Evolutionary conservation across 345 rosid species (phyloP).

Genomic region (Lepidium africanum): DNA sequence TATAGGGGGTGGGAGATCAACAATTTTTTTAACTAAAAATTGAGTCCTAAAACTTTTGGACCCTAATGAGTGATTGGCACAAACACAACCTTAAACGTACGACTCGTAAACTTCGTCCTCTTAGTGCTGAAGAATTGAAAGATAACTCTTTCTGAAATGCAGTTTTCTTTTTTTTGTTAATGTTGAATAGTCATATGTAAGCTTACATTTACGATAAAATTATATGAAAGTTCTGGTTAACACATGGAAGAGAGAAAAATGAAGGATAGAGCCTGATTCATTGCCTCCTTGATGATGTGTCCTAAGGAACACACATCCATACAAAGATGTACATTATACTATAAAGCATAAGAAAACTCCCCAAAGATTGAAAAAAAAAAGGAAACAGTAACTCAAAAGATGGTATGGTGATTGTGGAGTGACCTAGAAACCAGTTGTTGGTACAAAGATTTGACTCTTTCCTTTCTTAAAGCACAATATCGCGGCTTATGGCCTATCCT

Average conservation of each 20-base stretch:
- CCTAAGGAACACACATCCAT: not conserved
- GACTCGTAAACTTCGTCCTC: constrained; percentile 75
- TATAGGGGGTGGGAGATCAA: too few species aligned
- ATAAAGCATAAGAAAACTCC: constrained; percentile 17
- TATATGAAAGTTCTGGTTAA: not conserved
- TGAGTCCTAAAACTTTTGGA: too few species aligned
- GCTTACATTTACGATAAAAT: too few species aligned
- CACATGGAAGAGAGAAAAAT: constrained; percentile 6
- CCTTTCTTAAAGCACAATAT: constrained; percentile 9
- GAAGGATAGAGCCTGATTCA: constrained; percentile 20
- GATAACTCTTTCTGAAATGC: constrained; percentile 68
- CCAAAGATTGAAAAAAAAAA: not conserved
- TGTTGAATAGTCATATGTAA: not conserved
- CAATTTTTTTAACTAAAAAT: too few species aligned
- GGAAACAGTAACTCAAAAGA: constrained; percentile 3
- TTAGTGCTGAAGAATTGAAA: constrained; percentile 71
- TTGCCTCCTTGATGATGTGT: constrained; percentile 16
- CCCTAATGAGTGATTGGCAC: constrained; percentile 74
- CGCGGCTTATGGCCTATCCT: constrained; percentile 6
- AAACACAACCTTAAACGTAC: constrained; percentile 89
- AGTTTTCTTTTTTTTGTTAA: not conserved
- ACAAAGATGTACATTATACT: constrained; percentile 24
- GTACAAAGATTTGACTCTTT: constrained; percentile 13
- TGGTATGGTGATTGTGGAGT: constrained; percentile 2
- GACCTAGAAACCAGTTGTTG: constrained; percentile 10